phyloP scores from a whole-genome alignment of 306 rosid genomes.

The Castanea mollissima region DNA sequence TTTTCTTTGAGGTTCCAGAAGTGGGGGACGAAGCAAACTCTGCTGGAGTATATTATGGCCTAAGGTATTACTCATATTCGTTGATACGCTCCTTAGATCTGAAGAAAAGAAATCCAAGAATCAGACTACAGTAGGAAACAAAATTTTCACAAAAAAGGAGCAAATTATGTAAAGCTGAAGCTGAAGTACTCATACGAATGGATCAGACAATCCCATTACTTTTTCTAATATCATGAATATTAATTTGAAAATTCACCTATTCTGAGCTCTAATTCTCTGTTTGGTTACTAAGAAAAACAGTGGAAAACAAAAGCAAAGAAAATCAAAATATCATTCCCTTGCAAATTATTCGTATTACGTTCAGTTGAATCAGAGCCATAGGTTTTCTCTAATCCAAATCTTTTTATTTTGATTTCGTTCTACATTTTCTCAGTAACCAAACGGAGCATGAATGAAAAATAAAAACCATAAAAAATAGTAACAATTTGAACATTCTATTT shows the following conservation, averaged over 20 bases:
- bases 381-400: not conserved
- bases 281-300: slow-evolving; percentile 10
- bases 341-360: not conserved
- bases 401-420: not conserved
- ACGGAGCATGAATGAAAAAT: not conserved
- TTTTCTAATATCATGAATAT: not conserved
- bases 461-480: not conserved
- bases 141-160: slow-evolving; percentile 1
- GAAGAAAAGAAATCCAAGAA: slow-evolving; percentile 43
- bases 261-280: not conserved
- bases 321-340: not conserved
- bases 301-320: not conserved
- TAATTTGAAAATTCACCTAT: not conserved
- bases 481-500: not conserved
- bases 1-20: slow-evolving; percentile 54
- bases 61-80: slow-evolving; percentile 62
- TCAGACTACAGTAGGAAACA: slow-evolving; percentile 1
- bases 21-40: slow-evolving; percentile 48
- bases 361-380: not conserved
- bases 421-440: slow-evolving; percentile 3
- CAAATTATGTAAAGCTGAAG: not conserved
- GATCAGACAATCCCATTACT: not conserved
- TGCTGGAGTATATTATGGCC: slow-evolving; percentile 66
- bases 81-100: slow-evolving; percentile 36
- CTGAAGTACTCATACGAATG: not conserved